phyloP scores from a whole-genome alignment of 202 grass and related monocot genomes.

The Hordeum pubiflorum region DNA sequence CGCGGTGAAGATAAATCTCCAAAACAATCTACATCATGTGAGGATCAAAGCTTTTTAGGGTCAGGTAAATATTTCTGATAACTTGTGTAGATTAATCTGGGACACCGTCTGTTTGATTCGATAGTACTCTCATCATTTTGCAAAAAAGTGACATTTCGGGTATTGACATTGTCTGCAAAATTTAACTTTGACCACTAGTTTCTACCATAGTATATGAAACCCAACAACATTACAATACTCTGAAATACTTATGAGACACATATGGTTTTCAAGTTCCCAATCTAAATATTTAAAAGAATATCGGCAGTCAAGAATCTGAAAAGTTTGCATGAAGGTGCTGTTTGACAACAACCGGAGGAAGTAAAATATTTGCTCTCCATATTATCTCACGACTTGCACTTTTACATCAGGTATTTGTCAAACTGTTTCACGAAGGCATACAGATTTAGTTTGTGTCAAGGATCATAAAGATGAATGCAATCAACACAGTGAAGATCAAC shows the following conservation, averaged over 20 bases:
- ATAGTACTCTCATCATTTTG: background rate
- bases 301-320: background rate
- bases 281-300: background rate
- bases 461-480: background rate
- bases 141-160: background rate
- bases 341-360: background rate
- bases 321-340: background rate
- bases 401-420: background rate
- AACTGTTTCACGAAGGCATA: background rate
- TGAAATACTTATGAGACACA: background rate
- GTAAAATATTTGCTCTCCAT: background rate
- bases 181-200: background rate
- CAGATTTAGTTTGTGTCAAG: background rate
- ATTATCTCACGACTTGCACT: background rate
- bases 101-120: background rate
- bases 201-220: background rate
- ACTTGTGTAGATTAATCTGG: background rate
- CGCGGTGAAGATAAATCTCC: background rate
- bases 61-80: background rate
- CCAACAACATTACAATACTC: background rate
- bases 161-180: background rate
- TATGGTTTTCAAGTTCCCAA: background rate
- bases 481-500: background rate
- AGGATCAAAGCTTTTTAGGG: background rate
- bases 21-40: slow-evolving; percentile 6